Percentiles rank a stretch among this genome's conserved stretches.
Conservation (phyloP, 2,329 filamentous ascomycete genomes). For the Xylaria sp. region DNA sequence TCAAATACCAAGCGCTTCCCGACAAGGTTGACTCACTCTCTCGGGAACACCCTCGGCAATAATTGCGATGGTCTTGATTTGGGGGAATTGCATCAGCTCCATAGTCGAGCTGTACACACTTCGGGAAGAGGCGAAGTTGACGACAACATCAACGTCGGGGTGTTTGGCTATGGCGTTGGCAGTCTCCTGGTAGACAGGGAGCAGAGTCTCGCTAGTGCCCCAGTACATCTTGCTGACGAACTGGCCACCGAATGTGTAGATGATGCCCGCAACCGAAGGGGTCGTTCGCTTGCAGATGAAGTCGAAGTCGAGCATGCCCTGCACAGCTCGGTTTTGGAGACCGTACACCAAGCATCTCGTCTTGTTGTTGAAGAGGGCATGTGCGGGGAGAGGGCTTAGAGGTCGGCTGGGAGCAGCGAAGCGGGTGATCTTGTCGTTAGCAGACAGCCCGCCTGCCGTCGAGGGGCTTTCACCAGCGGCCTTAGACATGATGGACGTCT, state of each 20-base stretch:
- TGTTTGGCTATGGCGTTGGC: slow-evolving; percentile 95
- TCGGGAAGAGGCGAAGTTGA: slow-evolving; percentile 99
- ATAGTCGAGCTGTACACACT: slow-evolving; percentile 98
- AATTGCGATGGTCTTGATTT: slow-evolving; percentile 98
- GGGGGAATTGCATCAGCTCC: slow-evolving; percentile 95
- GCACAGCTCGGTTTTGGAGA: slow-evolving; percentile 90
- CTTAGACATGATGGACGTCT: slow-evolving; percentile 56
- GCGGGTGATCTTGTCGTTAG: slow-evolving; percentile 98
- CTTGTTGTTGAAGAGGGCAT: slow-evolving; percentile 98
- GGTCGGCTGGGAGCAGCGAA: slow-evolving; percentile 92
- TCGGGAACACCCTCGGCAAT: slow-evolving; percentile 99
- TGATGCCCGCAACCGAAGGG: slow-evolving; percentile 96
- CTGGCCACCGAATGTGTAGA: slow-evolving; percentile 99
- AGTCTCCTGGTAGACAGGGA: slow-evolving; percentile 96
- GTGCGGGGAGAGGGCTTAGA: slow-evolving; percentile 81
- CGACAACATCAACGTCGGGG: slow-evolving; percentile 92
- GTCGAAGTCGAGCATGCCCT: slow-evolving; percentile 98
- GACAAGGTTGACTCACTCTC: slow-evolving; percentile 65
- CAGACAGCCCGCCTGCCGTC: slow-evolving; percentile 60
- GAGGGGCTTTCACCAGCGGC: slow-evolving; percentile 51
- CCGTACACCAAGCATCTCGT: slow-evolving; percentile 99
- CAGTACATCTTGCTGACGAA: slow-evolving; percentile 99
- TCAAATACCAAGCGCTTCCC: neutral
- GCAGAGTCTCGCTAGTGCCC: slow-evolving; percentile 98
- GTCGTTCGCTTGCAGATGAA: slow-evolving; percentile 99